Evolutionary conservation across 2,329 filamentous ascomycete genomes (phyloP).

Genomic region (Leptosphaerulina australis): DNA sequence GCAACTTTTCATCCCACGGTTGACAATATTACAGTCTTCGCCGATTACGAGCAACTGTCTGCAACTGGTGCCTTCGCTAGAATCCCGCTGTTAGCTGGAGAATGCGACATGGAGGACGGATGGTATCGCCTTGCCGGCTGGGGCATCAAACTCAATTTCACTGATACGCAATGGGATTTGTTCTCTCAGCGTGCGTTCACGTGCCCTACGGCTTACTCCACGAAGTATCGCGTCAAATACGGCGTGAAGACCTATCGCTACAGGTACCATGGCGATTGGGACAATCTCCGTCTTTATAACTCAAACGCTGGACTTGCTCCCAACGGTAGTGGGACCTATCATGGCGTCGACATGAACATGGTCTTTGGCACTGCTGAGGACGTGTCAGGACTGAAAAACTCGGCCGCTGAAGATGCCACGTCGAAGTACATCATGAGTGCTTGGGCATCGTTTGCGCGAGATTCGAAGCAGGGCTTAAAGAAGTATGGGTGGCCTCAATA

Average conservation of each 20-base stretch:
- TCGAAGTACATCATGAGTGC: slow-evolving; percentile 44
- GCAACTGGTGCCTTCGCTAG: slow-evolving; percentile 31
- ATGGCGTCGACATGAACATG: slow-evolving; percentile 45
- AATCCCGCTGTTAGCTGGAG: slow-evolving; percentile 32
- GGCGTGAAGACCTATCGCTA: slow-evolving; percentile 47
- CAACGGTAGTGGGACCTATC: slow-evolving; percentile 46
- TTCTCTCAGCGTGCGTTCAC: slow-evolving; percentile 35
- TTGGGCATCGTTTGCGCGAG: slow-evolving; percentile 43
- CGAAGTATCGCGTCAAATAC: slow-evolving; percentile 29
- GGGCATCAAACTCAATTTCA: slow-evolving; percentile 28
- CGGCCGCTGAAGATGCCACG: slow-evolving; percentile 33
- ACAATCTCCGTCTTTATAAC: slow-evolving; percentile 44
- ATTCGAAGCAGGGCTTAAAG: slow-evolving; percentile 38
- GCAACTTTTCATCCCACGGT: slow-evolving; percentile 41
- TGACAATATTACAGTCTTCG: slow-evolving; percentile 40
- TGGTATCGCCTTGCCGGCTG: slow-evolving; percentile 38
- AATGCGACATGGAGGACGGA: slow-evolving; percentile 36
- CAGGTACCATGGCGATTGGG: slow-evolving; percentile 46
- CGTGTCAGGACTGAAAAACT: slow-evolving; percentile 31
- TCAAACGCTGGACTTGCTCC: slow-evolving; percentile 30
- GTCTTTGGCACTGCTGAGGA: slow-evolving; percentile 44
- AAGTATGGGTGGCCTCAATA: slow-evolving; percentile 44
- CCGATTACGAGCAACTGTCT: slow-evolving; percentile 35
- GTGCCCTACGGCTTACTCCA: slow-evolving; percentile 29
- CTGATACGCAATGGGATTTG: slow-evolving; percentile 32